phyloP scores from a whole-genome alignment of 176 grass and related monocot genomes.

The Ananas comosus region DNA sequence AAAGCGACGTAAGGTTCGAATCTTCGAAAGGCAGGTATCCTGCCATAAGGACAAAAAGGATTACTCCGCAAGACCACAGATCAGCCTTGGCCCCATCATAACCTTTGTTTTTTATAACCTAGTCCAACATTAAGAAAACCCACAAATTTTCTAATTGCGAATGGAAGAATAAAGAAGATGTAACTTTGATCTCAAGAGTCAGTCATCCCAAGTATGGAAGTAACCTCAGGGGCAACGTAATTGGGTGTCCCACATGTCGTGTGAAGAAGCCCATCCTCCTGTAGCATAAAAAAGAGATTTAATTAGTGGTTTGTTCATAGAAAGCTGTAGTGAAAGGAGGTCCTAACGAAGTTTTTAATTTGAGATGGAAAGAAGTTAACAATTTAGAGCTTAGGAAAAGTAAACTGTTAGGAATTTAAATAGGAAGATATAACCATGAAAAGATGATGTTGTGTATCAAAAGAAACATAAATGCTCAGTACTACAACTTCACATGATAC shows the following conservation, averaged over 20 bases:
- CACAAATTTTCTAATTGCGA: neutral
- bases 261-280: constrained; percentile 92
- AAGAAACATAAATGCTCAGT: neutral
- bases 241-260: constrained; percentile 97
- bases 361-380: neutral
- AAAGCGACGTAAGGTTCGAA: constrained; percentile 74
- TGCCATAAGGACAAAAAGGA: constrained; percentile 95
- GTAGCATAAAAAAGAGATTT: constrained; percentile 13
- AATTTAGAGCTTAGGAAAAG: neutral
- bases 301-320: neutral
- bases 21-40: constrained; percentile 93
- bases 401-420: neutral
- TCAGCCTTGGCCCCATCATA: constrained; percentile 98
- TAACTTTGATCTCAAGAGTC: neutral
- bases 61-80: constrained; percentile 97
- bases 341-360: neutral
- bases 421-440: neutral
- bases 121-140: constrained; percentile 12
- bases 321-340: neutral
- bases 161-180: neutral
- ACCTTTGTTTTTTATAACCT: constrained; percentile 89
- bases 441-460: neutral
- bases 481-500: neutral
- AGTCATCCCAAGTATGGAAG: neutral
- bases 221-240: constrained; percentile 95